phyloP scores from a whole-genome alignment of 176 grass and related monocot species.

The Stipa capillata region DNA sequence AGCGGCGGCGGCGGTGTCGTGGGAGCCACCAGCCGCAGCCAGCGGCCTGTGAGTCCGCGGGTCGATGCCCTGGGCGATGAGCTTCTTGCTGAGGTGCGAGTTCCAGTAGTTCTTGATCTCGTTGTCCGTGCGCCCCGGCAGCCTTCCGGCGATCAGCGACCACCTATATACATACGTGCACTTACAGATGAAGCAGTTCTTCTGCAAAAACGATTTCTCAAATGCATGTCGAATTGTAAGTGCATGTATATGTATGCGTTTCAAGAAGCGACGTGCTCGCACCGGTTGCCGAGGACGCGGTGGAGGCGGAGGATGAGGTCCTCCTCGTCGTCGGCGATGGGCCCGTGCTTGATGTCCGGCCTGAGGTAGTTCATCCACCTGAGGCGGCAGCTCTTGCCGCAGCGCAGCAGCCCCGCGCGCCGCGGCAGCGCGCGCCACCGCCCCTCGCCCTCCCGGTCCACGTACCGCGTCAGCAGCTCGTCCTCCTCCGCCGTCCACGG shows the following conservation, averaged over 20 bases:
- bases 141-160: conserved; percentile 70
- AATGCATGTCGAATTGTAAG: too few species aligned
- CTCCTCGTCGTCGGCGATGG: conserved; percentile 61
- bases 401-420: conserved; percentile 54
- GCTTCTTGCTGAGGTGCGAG: conserved; percentile 76
- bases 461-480: conserved; percentile 48
- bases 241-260: too few species aligned
- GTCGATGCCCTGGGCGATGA: conserved; percentile 60
- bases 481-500: conserved; percentile 76
- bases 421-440: conserved; percentile 63
- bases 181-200: not conserved
- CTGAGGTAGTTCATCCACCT: conserved; percentile 85
- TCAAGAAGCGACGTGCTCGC: not conserved
- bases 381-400: too few species aligned
- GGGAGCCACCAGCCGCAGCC: not conserved
- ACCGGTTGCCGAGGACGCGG: conserved; percentile 76
- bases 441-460: conserved; percentile 52
- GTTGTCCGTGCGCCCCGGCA: conserved; percentile 78
- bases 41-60: conserved; percentile 60
- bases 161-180: too few species aligned
- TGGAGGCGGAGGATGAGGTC: conserved; percentile 85
- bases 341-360: conserved; percentile 52
- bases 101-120: conserved; percentile 96
- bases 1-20: not conserved
- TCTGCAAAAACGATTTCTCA: not conserved